Evolutionary conservation across 2,329 filamentous ascomycete genomes (phyloP).

Genomic region (Teratosphaeria destructans): DNA sequence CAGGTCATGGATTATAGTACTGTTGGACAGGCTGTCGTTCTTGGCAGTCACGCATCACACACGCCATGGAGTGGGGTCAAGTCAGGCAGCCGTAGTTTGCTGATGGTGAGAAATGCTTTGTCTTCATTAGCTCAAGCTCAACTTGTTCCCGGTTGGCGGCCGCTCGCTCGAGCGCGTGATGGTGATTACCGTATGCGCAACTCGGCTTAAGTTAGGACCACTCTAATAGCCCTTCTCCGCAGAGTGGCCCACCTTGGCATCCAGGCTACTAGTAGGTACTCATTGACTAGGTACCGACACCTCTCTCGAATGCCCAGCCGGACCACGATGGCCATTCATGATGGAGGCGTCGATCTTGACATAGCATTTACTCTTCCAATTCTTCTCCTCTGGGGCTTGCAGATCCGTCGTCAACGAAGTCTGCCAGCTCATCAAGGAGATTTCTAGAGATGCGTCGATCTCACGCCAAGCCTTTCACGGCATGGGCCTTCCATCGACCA

Average conservation of each 20-base stretch:
- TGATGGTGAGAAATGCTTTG: background rate
- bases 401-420: background rate
- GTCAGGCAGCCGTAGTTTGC: background rate
- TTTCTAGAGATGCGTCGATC: background rate
- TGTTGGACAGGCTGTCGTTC: background rate
- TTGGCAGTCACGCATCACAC: background rate
- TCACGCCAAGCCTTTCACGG: background rate
- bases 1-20: background rate
- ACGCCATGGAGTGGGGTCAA: background rate
- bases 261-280: too few relatives aligned
- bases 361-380: too few relatives aligned
- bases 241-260: background rate
- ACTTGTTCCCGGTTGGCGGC: background rate
- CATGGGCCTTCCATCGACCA: background rate
- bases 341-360: background rate
- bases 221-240: background rate
- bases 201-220: background rate
- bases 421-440: background rate
- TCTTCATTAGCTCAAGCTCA: background rate
- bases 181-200: background rate
- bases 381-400: background rate
- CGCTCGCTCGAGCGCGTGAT: background rate
- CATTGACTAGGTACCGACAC: background rate
- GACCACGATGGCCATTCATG: background rate
- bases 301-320: background rate